Evolutionary conservation across 768 basidiomycete genomes (phyloP), one percentile per base, ranked within the genome.

Genomic region (Rhodosporidiobolus sp.): DNA sequence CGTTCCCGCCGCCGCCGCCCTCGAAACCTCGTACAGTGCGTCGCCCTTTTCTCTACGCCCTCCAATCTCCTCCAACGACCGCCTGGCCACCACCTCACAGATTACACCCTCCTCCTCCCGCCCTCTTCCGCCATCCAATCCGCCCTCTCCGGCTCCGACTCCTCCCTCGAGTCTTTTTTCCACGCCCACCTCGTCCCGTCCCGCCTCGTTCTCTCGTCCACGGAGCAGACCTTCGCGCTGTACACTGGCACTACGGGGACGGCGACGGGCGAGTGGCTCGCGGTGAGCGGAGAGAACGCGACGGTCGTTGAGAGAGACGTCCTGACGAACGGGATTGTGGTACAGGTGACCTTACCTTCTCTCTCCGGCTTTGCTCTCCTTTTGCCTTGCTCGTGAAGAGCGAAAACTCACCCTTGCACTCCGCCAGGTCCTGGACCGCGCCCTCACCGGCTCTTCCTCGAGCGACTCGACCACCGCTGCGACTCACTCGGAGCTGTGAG

Each of bases 31-130:
- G 11, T 32, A 28, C 22, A 43, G 57, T 58, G 14, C 6, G 35
- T 43, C 26, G 7, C 38, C 14, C 14, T 43, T 43, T 43, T 43
- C 38, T 58, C 26, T 43, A 7, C 38, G 32, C 32, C 32, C 54
- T 35, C 9, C 17, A 32, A 5, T 58, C 24, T 7, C 9, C 20
- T 9, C 20, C 16, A 22, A 11, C 11, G 11, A 35, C 3, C 35
- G 14, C 30, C 20, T 43, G 7, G 8, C 38, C 14, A 43, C 38
- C 38, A 4, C 28, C 9, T 20, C 32, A 35, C 57, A 58, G 57
- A 58, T 35, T 58, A 22, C 57, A 58, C 57, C 10, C 57, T 58
- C 26, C 57, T 58, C 38, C 57, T 58, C 57, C 57, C 57, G 32
- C 57, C 57, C 24, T 24, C 57, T 9, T 35, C 57, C 28, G 19